Evolutionary conservation across 805 yeast genomes (phyloP).

Genomic region (Starmerella stigmatis): DNA sequence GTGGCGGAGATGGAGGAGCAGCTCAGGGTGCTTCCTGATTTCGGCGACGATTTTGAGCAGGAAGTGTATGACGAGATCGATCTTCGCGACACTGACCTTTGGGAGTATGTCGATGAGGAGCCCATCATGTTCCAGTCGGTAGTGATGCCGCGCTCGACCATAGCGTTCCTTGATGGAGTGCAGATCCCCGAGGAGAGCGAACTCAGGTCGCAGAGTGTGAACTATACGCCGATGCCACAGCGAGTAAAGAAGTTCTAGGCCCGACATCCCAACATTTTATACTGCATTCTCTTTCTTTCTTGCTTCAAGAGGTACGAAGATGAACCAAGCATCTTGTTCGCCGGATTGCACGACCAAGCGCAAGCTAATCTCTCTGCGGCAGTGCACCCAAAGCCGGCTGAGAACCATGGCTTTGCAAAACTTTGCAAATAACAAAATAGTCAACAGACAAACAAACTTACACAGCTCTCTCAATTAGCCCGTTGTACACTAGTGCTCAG

Average conservation of each 20-base stretch:
- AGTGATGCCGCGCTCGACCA: conserved; percentile 13
- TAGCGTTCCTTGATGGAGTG: conserved; percentile 13
- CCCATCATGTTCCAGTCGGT: conserved; percentile 9
- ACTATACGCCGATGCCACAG: conserved; percentile 19
- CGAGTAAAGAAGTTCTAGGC: conserved; percentile 8
- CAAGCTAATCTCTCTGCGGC: too few species aligned
- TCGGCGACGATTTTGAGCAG: conserved; percentile 13
- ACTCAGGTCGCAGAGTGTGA: conserved; percentile 14
- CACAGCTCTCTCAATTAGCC: too few species aligned
- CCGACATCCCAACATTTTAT: too few species aligned
- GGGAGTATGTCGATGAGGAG: conserved; percentile 16
- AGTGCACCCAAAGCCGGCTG: too few species aligned
- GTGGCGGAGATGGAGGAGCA: conserved; percentile 14
- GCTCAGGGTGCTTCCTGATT: conserved; percentile 3
- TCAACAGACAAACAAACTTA: too few species aligned
- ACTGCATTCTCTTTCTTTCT: too few species aligned
- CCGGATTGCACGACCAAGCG: too few species aligned
- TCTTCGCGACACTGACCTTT: conserved; percentile 11
- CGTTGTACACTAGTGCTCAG: too few species aligned
- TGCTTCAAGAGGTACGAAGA: too few species aligned
- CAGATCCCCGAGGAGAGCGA: neutral
- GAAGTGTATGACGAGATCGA: conserved; percentile 17
- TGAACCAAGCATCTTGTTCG: too few species aligned
- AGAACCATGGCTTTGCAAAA: too few species aligned
- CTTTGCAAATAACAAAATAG: too few species aligned